These are phyloP conservation scores for Simplicillium sp. DNA, from an alignment of 2,329 filamentous ascomycete species.

Conservation along the genomic window DNA sequence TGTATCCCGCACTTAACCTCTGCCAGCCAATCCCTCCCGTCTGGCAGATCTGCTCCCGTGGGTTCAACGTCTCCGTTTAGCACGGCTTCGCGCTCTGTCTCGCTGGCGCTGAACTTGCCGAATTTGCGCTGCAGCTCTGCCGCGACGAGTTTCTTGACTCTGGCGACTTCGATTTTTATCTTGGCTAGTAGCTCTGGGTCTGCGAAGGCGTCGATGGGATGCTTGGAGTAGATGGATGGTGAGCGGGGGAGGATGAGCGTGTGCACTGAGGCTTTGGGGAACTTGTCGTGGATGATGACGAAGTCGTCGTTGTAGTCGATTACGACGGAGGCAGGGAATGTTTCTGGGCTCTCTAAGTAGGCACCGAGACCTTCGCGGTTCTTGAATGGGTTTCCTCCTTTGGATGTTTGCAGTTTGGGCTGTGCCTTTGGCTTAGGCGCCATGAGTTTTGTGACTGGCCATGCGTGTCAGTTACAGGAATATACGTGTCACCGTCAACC, in stretches of 20 bases:
- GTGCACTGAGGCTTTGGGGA: conserved; percentile 78
- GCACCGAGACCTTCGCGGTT: conserved; percentile 53
- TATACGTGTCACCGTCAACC: neutral
- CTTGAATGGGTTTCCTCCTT: conserved; percentile 25
- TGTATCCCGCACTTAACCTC: conserved; percentile 77
- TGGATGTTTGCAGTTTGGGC: conserved; percentile 9
- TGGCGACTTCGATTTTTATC: conserved; percentile 50
- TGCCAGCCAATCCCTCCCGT: conserved; percentile 66
- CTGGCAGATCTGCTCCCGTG: conserved; percentile 41
- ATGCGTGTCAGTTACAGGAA: neutral
- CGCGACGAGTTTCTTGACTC: conserved; percentile 57
- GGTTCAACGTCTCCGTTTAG: conserved; percentile 46
- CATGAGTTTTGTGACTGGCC: conserved; percentile 23
- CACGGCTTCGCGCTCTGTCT: conserved; percentile 56
- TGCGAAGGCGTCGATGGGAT: conserved; percentile 71
- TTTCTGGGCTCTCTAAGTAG: conserved; percentile 56
- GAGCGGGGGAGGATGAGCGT: conserved; percentile 79
- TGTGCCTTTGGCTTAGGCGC: conserved; percentile 21
- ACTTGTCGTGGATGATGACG: conserved; percentile 73
- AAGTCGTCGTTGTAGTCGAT: conserved; percentile 60
- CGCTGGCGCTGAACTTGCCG: conserved; percentile 52
- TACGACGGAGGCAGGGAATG: conserved; percentile 50
- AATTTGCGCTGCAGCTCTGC: conserved; percentile 64
- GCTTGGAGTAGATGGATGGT: conserved; percentile 44
- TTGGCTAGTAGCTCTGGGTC: conserved; percentile 58